These are phyloP conservation scores for Rhododendron simsii DNA, from an alignment of 148 eudicot species.

Conservation along the genomic window DNA sequence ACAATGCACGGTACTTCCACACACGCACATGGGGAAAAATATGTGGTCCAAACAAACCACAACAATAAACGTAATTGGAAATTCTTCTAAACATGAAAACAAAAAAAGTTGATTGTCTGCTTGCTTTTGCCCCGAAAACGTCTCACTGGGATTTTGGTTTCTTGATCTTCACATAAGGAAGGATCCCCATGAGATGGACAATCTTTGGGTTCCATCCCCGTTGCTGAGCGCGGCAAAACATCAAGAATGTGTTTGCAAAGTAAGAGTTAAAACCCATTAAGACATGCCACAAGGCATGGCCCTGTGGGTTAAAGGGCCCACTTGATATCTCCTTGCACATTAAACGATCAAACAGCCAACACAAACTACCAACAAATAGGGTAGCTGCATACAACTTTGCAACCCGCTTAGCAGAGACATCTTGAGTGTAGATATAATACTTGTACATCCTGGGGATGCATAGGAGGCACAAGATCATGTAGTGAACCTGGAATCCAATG, in stretches of 20 bases:
- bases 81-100: neutral
- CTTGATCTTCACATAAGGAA: slow-evolving; percentile 79
- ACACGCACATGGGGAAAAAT: neutral
- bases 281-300: slow-evolving; percentile 89
- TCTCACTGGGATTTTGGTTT: slow-evolving; percentile 72
- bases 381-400: slow-evolving; percentile 63
- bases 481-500: slow-evolving; percentile 63
- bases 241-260: slow-evolving; percentile 83
- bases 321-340: slow-evolving; percentile 55
- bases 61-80: neutral
- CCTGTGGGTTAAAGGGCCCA: slow-evolving; percentile 81
- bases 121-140: neutral
- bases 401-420: slow-evolving; percentile 60
- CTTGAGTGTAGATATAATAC: slow-evolving; percentile 66
- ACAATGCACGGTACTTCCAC: neutral
- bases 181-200: slow-evolving; percentile 48
- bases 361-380: slow-evolving; percentile 48
- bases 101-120: neutral
- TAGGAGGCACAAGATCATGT: slow-evolving; percentile 72
- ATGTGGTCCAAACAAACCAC: neutral
- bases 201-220: slow-evolving; percentile 71
- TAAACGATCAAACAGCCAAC: slow-evolving; percentile 72
- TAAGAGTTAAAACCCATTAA: slow-evolving; percentile 85
- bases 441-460: slow-evolving; percentile 98
- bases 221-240: slow-evolving; percentile 95